Evolutionary conservation across 768 basidiomycete species (phyloP).

Genomic region (Wakefieldia striispora): DNA sequence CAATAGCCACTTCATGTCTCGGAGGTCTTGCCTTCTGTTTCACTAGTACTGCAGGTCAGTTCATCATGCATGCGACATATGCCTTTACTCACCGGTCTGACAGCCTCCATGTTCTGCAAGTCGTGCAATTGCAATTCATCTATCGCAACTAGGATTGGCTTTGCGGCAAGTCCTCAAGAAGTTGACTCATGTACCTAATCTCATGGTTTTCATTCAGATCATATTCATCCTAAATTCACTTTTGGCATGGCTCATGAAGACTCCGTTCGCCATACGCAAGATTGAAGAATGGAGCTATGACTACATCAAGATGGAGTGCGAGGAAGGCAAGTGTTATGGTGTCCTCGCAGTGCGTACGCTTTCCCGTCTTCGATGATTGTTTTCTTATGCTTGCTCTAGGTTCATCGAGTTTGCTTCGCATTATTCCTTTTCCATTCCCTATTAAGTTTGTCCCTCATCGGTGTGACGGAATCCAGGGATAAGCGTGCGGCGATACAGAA

Average conservation of each 20-base stretch:
- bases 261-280: constrained; percentile 78
- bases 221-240: constrained; percentile 96
- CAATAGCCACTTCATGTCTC: constrained; percentile 81
- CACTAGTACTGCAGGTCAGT: constrained; percentile 78
- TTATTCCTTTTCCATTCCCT: constrained; percentile 85
- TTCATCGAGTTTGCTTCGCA: constrained; percentile 97
- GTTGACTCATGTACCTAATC: background rate
- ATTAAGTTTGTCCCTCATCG: constrained; percentile 75
- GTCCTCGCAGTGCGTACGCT: constrained; percentile 76
- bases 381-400: constrained; percentile 37
- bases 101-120: constrained; percentile 96
- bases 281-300: constrained; percentile 94
- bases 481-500: constrained; percentile 97
- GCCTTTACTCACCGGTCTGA: background rate
- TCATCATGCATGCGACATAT: too few species aligned
- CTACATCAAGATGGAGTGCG: constrained; percentile 98
- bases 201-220: constrained; percentile 49
- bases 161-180: constrained; percentile 61
- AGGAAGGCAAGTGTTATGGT: constrained; percentile 91
- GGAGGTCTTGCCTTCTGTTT: constrained; percentile 83
- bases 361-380: background rate
- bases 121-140: constrained; percentile 99
- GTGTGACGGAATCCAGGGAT: constrained; percentile 85
- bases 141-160: constrained; percentile 95
- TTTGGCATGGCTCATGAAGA: constrained; percentile 96